Base-by-base conservation (phyloP, 2,329 filamentous ascomycete species). In the Tetracladium maxilliforme region DNA sequence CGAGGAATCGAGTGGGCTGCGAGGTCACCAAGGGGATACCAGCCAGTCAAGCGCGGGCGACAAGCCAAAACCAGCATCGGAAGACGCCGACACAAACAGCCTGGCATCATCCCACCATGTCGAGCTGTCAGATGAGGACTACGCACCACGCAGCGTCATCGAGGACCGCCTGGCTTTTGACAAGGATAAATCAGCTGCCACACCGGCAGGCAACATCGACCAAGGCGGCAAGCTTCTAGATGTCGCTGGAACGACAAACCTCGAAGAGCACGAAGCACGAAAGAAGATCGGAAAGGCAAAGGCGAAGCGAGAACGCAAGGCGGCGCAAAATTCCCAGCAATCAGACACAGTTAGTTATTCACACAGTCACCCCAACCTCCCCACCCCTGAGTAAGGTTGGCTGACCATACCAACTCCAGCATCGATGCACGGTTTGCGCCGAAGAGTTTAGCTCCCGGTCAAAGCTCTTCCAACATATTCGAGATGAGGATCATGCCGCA, bases 391-490 rank as follows among this genome's bases (percentile, higher is more conserved):
- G 14, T 14, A 16, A 20, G 18, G 14, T 28, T 17, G 11, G 15
- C 19, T 10, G n/a, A 9, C 19, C 11, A 30, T 12, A 22, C 23
- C 26, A 18, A 26, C 13, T 14, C 6, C 43, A 56, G 25, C 55
- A 63, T 31, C 58, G 51, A 30, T 80, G 74, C 43, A 53, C 54
- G 2, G 49, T 51, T 2, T 80, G 75, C 42, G 53, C 59, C 22
- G 59, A 57, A 9, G 48, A 47, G 0, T 80, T 79, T 37, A 33
- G 59, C 1, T 70, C 65, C 2, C 72, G 67, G 34, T 71, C 56
- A n/a, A 63, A 63, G 33, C 41, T 80, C 18, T 76, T 76, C 39
- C 51, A 62, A 31, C 74, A 80, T 46, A 53, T 79, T 26, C 61
- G 65, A 36, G 56, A 64, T 14, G 44, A 57, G 12, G 45, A 46